These are phyloP conservation scores for Claviceps digitariae DNA, from an alignment of 2,329 filamentous ascomycete species.

Conservation along the genomic window DNA sequence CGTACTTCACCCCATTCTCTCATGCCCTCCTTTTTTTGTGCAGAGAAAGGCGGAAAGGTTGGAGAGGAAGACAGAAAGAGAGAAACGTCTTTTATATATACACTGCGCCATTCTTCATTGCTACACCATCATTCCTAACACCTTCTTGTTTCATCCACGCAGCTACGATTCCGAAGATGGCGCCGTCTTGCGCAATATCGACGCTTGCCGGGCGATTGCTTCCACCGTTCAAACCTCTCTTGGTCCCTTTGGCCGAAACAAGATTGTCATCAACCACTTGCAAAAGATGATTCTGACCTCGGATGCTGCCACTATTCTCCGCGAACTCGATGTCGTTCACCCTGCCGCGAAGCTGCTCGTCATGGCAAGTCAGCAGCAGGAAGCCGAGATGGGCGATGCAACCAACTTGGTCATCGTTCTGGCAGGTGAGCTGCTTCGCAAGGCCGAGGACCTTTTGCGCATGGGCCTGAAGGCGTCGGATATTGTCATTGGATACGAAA, in stretches of 20 bases:
- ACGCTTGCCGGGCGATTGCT: constrained; percentile 91
- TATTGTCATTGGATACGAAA: constrained; percentile 91
- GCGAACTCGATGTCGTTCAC: constrained; percentile 96
- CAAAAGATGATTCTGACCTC: constrained; percentile 99
- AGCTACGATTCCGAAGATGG: constrained; percentile 99
- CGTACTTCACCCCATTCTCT: not conserved
- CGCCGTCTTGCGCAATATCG: constrained; percentile 95
- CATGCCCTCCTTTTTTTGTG: too few relatives aligned
- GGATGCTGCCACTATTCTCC: constrained; percentile 91
- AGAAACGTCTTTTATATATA: too few relatives aligned
- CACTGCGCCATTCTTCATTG: too few relatives aligned
- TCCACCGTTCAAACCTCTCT: constrained; percentile 94
- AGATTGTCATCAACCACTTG: constrained; percentile 99
- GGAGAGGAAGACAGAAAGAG: too few relatives aligned
- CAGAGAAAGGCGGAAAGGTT: too few relatives aligned
- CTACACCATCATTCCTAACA: not conserved
- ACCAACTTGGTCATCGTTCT: constrained; percentile 96
- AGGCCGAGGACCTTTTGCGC: constrained; percentile 89
- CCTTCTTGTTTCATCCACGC: constrained; percentile 10
- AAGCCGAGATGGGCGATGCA: constrained; percentile 96
- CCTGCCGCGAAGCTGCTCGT: constrained; percentile 94
- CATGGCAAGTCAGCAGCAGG: constrained; percentile 98
- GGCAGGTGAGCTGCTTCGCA: constrained; percentile 87
- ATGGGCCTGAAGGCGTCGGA: constrained; percentile 99
- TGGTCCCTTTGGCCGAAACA: constrained; percentile 95